These are phyloP conservation scores for Entophlyctis luteolus DNA, from an alignment of 192 early-diverging fungal species.

Conservation along the genomic window DNA sequence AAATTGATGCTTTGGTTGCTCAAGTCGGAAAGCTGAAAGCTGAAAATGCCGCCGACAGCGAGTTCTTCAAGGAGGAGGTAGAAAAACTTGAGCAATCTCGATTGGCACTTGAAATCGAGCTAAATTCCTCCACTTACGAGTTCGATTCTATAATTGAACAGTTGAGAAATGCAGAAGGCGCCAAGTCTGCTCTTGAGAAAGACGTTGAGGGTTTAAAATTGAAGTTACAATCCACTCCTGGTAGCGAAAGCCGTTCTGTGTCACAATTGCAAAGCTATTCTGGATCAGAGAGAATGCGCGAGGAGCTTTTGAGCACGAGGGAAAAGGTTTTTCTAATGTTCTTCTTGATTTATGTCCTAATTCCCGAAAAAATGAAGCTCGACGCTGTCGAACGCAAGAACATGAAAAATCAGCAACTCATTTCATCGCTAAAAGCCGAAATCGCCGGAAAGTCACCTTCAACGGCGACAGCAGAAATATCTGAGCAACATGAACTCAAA, in stretches of 20 bases:
- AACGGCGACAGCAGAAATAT: too few relatives aligned
- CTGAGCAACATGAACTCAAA: too few relatives aligned
- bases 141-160: conserved; percentile 1
- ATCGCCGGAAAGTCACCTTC: too few relatives aligned
- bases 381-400: not conserved
- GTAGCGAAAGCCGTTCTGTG: too few relatives aligned
- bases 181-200: not conserved
- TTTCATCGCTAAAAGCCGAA: not conserved
- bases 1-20: not conserved
- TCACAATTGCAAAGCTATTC: not conserved
- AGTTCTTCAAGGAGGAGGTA: not conserved
- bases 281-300: not conserved
- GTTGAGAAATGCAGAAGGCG: not conserved
- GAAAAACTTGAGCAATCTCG: not conserved
- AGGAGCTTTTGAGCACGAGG: not conserved
- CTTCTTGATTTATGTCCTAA: not conserved
- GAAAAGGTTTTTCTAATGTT: conserved; percentile 8
- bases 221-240: too few relatives aligned
- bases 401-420: not conserved
- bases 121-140: not conserved
- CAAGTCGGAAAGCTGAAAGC: not conserved
- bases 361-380: not conserved
- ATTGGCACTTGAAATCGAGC: not conserved
- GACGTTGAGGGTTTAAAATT: not conserved
- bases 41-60: not conserved